Evolutionary conservation across 805 yeast genomes (phyloP), one percentile per base, ranked within the genome.

Genomic region (Wickerhamiella occidentalis): DNA sequence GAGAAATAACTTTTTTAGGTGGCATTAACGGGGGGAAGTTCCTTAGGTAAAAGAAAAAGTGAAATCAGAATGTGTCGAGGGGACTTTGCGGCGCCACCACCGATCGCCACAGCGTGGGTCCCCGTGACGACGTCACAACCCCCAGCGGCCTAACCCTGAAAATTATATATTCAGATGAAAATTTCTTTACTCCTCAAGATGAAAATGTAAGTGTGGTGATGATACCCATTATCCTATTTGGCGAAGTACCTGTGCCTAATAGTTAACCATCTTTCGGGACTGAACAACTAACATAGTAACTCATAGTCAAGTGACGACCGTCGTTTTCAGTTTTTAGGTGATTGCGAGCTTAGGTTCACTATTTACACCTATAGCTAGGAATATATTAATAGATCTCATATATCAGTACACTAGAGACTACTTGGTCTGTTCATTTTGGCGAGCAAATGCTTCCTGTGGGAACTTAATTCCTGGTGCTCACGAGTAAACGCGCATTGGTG

Each of bases 221-320:
- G 61, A 57, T 50, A 41, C 54, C 49, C 54, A 49, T 57, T 49
- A 46, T 56, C 40, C 47, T 54, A 56, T 60, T 56, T 48, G 59
- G 61, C 49, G 59, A 56, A 35, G 29, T 37, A 54, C 50, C 52
- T 58, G 61, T 56, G 61, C 59, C 61, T 47, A 53, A 50, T 56
- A 56, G 58, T 57, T 56, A 52, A 58, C 61, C 61, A 58, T 58
- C 61, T 58, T 58, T 58, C 61, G 61, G 61, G 61, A 58, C 61
- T 58, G 61, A 57, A 59, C 52, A 50, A 18, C 42, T 40, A 49
- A 40, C 50, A 25, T n/a, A 22, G 45, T 15, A 17, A 11, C 5
- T 23, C 8, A 23, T 23, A 23, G 26, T n/a, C 26, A 23, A 8
- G 26, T 8, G 5, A 5, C 26, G 5, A 23, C 7, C 26, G 26